A percentile compares a stretch with the other conserved stretches of the same genome.
These are phyloP conservation scores for Isatis lusitanica DNA, from an alignment of 441 rosid genomes.

Conservation along the genomic window DNA sequence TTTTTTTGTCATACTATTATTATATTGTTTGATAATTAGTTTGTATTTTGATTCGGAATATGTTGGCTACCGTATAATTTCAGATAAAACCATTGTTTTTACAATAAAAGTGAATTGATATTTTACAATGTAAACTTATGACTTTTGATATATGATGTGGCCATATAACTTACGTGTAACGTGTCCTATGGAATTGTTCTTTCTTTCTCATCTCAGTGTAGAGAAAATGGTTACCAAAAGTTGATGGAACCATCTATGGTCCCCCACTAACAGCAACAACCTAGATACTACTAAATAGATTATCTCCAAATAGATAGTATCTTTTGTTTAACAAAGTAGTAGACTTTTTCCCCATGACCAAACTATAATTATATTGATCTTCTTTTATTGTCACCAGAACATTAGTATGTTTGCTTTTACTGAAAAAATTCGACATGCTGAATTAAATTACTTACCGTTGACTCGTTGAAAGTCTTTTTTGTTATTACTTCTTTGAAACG, in stretches of 20 bases:
- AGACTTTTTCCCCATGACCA: slow-evolving; percentile 6
- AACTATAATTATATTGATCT: background rate
- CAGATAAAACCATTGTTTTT: background rate
- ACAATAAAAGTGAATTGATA: background rate
- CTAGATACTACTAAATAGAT: slow-evolving; percentile 10
- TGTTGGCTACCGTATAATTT: background rate
- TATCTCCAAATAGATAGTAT: slow-evolving; percentile 7
- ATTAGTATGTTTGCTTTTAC: background rate
- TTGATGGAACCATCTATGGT: slow-evolving; percentile 29
- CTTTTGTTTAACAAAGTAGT: slow-evolving; percentile 1
- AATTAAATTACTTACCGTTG: slow-evolving; percentile 2
- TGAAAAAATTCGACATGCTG: background rate
- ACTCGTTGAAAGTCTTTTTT: slow-evolving; percentile 9
- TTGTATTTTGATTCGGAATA: background rate
- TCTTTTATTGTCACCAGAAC: slow-evolving; percentile 3
- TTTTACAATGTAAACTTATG: background rate
- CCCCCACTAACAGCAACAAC: slow-evolving; percentile 32
- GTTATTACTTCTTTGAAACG: background rate
- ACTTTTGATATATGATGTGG: slow-evolving; percentile 7
- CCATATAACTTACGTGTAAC: slow-evolving; percentile 12
- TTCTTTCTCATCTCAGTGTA: slow-evolving; percentile 7
- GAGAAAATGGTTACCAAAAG: slow-evolving; percentile 11
- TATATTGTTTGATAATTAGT: background rate
- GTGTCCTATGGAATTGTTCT: background rate
- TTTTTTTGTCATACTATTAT: background rate